Evolutionary conservation across 2,329 filamentous ascomycete genomes (phyloP).

Genomic region (Reticulascus tulasneorum): DNA sequence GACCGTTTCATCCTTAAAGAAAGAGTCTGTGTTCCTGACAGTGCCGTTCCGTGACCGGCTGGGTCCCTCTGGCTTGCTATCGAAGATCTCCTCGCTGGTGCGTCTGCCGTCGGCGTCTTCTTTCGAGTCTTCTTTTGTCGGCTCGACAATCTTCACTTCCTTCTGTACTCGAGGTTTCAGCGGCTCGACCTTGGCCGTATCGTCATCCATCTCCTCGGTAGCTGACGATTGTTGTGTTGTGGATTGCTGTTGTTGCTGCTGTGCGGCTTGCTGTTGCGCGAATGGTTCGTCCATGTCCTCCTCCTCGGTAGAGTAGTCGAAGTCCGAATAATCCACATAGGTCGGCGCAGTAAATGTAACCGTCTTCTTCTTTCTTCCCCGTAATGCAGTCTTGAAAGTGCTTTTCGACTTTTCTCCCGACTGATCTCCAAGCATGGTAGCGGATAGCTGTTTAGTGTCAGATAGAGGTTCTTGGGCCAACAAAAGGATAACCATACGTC

Average conservation of each 20-base stretch:
- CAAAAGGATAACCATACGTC: slow-evolving; percentile 61
- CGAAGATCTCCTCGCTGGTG: slow-evolving; percentile 66
- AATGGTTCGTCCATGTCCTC: slow-evolving; percentile 53
- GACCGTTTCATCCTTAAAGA: slow-evolving; percentile 92
- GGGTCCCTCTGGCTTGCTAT: slow-evolving; percentile 45
- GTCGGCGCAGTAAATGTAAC: slow-evolving; percentile 83
- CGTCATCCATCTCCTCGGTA: slow-evolving; percentile 38
- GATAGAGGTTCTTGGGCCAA: slow-evolving; percentile 11
- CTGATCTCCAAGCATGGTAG: slow-evolving; percentile 59
- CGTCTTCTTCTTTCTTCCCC: slow-evolving; percentile 75
- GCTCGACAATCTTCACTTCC: slow-evolving; percentile 32
- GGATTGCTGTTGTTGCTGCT: slow-evolving; percentile 27
- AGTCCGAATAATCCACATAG: slow-evolving; percentile 82
- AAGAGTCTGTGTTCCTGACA: slow-evolving; percentile 88
- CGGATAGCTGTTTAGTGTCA: slow-evolving; percentile 48
- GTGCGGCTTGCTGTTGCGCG: slow-evolving; percentile 26
- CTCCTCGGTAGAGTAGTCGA: slow-evolving; percentile 80
- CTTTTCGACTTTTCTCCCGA: slow-evolving; percentile 72
- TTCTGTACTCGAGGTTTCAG: slow-evolving; percentile 45
- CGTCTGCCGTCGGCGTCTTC: slow-evolving; percentile 33
- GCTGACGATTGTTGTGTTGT: slow-evolving; percentile 20
- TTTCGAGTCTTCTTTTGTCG: slow-evolving; percentile 24
- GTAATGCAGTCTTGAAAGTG: slow-evolving; percentile 78
- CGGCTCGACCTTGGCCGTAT: slow-evolving; percentile 52
- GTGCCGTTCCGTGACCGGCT: slow-evolving; percentile 78